A percentile compares a stretch with the other conserved stretches of the same genome.
Evolutionary conservation across 139 green algal genomes (phyloP).

Genomic region (Nannochloris sp.): DNA sequence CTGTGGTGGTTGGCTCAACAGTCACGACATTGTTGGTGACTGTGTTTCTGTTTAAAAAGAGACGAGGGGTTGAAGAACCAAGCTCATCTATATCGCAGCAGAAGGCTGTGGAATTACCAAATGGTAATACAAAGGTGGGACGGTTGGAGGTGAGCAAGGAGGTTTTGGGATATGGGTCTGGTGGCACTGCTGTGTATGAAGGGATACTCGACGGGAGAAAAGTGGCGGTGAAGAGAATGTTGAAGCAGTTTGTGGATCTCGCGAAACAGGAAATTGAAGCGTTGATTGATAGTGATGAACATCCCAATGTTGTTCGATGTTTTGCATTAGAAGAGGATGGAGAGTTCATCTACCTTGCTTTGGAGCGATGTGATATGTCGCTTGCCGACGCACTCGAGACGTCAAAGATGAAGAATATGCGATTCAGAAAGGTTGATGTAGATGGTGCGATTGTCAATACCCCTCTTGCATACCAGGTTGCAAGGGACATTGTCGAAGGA

Average conservation of each 20-base stretch:
- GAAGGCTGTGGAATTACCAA: background rate
- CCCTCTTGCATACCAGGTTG: constrained; percentile 25
- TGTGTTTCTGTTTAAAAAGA: too few species aligned
- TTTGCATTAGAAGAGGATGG: constrained; percentile 96
- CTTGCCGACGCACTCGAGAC: constrained; percentile 37
- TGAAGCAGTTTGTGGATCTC: constrained; percentile 76
- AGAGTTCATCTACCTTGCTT: constrained; percentile 95
- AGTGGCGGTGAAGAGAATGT: constrained; percentile 85
- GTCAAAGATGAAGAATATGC: background rate
- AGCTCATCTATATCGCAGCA: background rate
- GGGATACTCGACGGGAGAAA: constrained; percentile 65
- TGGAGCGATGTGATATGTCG: constrained; percentile 74
- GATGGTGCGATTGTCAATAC: constrained; percentile 16
- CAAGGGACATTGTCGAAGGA: constrained; percentile 52
- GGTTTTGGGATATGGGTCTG: constrained; percentile 54
- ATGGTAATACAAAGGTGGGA: background rate
- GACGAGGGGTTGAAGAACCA: too few species aligned
- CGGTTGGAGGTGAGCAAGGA: constrained; percentile 46
- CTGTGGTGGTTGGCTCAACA: too few species aligned
- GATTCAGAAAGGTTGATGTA: background rate
- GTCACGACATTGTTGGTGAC: too few species aligned
- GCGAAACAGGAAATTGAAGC: constrained; percentile 87
- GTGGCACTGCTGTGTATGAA: constrained; percentile 81
- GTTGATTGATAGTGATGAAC: constrained; percentile 88
- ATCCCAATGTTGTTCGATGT: constrained; percentile 82